Evolutionary conservation across 768 basidiomycete genomes (phyloP).

Genomic region (Lentinus tigrinus): DNA sequence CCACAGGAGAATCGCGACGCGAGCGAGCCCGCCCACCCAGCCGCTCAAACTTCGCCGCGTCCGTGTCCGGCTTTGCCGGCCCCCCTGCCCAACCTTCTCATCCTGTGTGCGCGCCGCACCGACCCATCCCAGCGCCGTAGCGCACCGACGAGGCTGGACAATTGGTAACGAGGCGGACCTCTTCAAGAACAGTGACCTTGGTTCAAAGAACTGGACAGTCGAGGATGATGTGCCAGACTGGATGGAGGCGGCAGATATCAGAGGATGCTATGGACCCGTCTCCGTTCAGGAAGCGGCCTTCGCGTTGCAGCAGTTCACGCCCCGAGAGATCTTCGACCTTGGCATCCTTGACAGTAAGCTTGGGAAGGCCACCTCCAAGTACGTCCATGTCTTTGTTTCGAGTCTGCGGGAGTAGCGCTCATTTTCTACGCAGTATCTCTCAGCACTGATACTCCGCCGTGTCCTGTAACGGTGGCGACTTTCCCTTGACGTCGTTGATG

Average conservation of each 20-base stretch:
- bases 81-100: too few relatives aligned
- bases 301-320: slow-evolving; percentile 47
- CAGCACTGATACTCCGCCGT: slow-evolving; percentile 56
- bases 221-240: slow-evolving; percentile 30
- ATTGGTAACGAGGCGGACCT: slow-evolving; percentile 36
- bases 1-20: too few relatives aligned
- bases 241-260: slow-evolving; percentile 22
- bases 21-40: too few relatives aligned
- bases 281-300: slow-evolving; percentile 27
- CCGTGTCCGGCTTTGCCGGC: too few relatives aligned
- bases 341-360: slow-evolving; percentile 49
- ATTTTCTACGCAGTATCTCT: slow-evolving; percentile 42
- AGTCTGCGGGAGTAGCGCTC: neutral
- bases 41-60: too few relatives aligned
- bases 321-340: slow-evolving; percentile 53
- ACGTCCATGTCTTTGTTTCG: slow-evolving; percentile 21
- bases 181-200: slow-evolving; percentile 30
- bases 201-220: slow-evolving; percentile 27
- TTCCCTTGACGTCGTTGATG: slow-evolving; percentile 63
- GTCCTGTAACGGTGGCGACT: slow-evolving; percentile 53
- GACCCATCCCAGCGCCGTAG: too few relatives aligned
- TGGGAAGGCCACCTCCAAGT: slow-evolving; percentile 55
- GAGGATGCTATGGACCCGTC: slow-evolving; percentile 16
- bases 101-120: too few relatives aligned
- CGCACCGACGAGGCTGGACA: too few relatives aligned